Base-by-base conservation (phyloP, 495 filamentous ascomycete genomes). In the Aspergillus homomorphus region DNA sequence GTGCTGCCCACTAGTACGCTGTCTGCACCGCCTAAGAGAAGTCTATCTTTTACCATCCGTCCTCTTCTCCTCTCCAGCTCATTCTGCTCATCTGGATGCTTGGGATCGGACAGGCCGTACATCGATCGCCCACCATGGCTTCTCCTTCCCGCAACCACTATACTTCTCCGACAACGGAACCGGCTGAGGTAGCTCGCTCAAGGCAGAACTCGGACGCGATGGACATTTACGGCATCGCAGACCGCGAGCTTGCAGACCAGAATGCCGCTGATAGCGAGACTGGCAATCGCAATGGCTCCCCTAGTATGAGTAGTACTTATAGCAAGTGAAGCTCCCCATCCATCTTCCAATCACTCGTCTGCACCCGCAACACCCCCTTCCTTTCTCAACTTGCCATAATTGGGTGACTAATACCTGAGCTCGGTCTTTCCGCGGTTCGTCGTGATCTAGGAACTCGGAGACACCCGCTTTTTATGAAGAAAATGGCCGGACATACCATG, bases 401-500 rank as follows among this genome's bases (percentile, higher is more conserved):
- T 53, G 51, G 46, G 50, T 51, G 45, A 60, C 64, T 71, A 64
- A 71, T 63, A n/a, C 55, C 28, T 41, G 20, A 48, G 16, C 33
- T 16, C 50, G 48, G 20, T 45, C 30, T n/a, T 38, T 23, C 48
- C 49, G 16, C 42, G 46, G 14, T 48, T 33, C 48, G 20, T 33
- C 14, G 42, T 54, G 21, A 53, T 38, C 23, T 57, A 79, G 76
- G 62, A 66, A 66, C 30, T 63, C 73, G 30, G 72, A 77, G 33
- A 68, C 63, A 51, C 63, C 72, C 43, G 67, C 70, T 2, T 55
- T 54, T 20, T 58, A 77, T 61, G 57, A 67, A 60, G 80, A 82
- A 56, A 82, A 82, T 62, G 79, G 75, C 23, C 73, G 80, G 14
- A 55, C 62, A 26, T 82, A 81, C 63, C 77, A 80, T 64, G 72